Evolutionary conservation across 2,329 filamentous ascomycete genomes (phyloP).

Genomic region (Penicillium sp.): DNA sequence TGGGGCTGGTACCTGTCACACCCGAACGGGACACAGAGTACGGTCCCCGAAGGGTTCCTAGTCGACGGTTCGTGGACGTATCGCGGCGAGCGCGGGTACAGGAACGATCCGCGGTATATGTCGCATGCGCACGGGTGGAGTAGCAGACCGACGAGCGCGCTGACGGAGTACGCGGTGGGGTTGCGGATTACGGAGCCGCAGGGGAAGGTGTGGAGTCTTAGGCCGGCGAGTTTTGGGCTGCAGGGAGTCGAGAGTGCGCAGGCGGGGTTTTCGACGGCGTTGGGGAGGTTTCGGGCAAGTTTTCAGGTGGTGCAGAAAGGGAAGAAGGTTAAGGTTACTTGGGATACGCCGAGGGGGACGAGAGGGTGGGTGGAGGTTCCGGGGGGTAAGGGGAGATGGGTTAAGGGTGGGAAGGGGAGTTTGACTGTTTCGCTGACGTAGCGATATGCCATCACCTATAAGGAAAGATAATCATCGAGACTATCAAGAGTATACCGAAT

Average conservation of each 20-base stretch:
- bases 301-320: neutral
- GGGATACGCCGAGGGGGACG: neutral
- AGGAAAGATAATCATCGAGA: too few species aligned
- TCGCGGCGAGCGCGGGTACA: slow-evolving; percentile 57
- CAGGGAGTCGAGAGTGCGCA: slow-evolving; percentile 50
- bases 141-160: slow-evolving; percentile 47
- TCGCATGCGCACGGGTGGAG: slow-evolving; percentile 52
- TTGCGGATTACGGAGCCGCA: slow-evolving; percentile 46
- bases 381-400: neutral
- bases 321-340: neutral
- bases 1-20: slow-evolving; percentile 68
- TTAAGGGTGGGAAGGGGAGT: neutral
- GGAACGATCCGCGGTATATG: slow-evolving; percentile 51
- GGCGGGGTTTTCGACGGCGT: slow-evolving; percentile 52
- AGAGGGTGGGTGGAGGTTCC: slow-evolving; percentile 6
- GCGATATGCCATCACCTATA: neutral
- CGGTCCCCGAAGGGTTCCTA: slow-evolving; percentile 64
- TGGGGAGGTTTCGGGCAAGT: slow-evolving; percentile 43
- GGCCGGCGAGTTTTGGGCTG: slow-evolving; percentile 41
- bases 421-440: neutral
- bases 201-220: slow-evolving; percentile 50
- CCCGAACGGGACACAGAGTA: slow-evolving; percentile 62
- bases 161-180: slow-evolving; percentile 53
- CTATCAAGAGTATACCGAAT: too few species aligned
- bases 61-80: slow-evolving; percentile 63